phyloP scores from a whole-genome alignment of 2,329 filamentous ascomycete genomes.

The Coniochaeta pulveracea region DNA sequence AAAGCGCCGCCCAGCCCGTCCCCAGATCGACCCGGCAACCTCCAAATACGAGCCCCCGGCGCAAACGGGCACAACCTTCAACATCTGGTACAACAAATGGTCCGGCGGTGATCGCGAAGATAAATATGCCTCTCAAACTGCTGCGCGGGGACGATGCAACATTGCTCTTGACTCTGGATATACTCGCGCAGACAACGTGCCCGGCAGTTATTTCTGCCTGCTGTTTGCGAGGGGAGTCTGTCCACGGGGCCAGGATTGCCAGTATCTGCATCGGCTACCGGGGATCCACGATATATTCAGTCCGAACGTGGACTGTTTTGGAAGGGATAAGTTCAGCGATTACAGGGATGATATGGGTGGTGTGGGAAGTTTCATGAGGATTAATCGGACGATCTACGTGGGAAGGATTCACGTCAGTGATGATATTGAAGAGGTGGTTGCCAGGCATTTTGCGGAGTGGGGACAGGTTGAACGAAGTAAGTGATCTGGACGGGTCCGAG shows the following conservation, averaged over 20 bases:
- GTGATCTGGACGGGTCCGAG: not conserved
- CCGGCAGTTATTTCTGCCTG: constrained; percentile 83
- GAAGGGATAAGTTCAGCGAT: constrained; percentile 82
- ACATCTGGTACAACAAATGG: constrained; percentile 99
- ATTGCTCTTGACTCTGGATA: constrained; percentile 70
- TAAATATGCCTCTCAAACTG: constrained; percentile 73
- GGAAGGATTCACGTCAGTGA: constrained; percentile 91
- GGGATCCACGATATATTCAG: constrained; percentile 83
- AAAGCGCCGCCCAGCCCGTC: constrained; percentile 80
- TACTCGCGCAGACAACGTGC: constrained; percentile 63
- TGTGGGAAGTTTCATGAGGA: constrained; percentile 84
- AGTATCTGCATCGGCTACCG: constrained; percentile 84
- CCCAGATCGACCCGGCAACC: constrained; percentile 77
- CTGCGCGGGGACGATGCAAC: constrained; percentile 78
- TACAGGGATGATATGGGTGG: constrained; percentile 98
- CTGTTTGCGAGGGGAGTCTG: constrained; percentile 77
- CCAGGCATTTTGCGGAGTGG: constrained; percentile 94
- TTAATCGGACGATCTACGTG: constrained; percentile 89
- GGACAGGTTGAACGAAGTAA: constrained; percentile 69
- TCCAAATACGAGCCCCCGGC: constrained; percentile 77
- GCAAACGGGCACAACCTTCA: constrained; percentile 91
- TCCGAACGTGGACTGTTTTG: constrained; percentile 90
- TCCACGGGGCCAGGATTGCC: constrained; percentile 73
- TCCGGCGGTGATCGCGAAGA: constrained; percentile 89
- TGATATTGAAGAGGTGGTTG: constrained; percentile 93